Evolutionary conservation across 148 eudicot genomes (phyloP), one percentile per base, ranked within the genome.

Genomic region (Camellia granthamiana): DNA sequence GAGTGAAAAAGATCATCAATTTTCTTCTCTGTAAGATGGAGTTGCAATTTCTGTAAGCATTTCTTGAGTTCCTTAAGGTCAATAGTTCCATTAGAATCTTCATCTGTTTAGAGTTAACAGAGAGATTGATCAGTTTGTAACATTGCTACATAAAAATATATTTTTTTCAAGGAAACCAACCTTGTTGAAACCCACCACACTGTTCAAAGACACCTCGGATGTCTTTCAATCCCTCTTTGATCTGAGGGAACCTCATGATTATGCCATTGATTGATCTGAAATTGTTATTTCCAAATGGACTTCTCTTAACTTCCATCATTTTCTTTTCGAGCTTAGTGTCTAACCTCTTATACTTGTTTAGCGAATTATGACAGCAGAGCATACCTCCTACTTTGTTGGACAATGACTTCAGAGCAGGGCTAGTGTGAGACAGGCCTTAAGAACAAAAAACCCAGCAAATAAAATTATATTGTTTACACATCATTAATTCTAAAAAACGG

Each of bases 231-330:
- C 89, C 93, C 78, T 91, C 88, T 87, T 86, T 87, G 80, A 93
- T 79, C 55, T 79, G 88, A 78, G 94, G 91, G 72, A 91, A 93
- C 84, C 85, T 90, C 89, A 91, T 58, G 41, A 93, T 91, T 74
- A 91, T 77, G 84, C 90, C 80, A 78, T 90, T 87, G 73, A 91
- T 83, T 58, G 97, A 85, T 82, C 84, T 88, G 84, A 88, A 91
- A 38, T 51, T 85, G 67, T 59, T 85, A 18, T 66, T 84, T 67
- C 78, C 77, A 3, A 90, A 84, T 76, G 81, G 15, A 80, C 77
- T 79, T 81, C 73, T 82, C 83, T 87, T 90, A 6, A 84, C 56
- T 81, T 93, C 93, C 69, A 88, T 60, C 80, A 93, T 86, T 81
- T 90, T 93, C 83, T 70, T 84, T 81, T 87, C 88, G 2, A 93